These are phyloP conservation scores for Catunica adiposa DNA, from an alignment of 2,329 filamentous ascomycete species.

Conservation along the genomic window DNA sequence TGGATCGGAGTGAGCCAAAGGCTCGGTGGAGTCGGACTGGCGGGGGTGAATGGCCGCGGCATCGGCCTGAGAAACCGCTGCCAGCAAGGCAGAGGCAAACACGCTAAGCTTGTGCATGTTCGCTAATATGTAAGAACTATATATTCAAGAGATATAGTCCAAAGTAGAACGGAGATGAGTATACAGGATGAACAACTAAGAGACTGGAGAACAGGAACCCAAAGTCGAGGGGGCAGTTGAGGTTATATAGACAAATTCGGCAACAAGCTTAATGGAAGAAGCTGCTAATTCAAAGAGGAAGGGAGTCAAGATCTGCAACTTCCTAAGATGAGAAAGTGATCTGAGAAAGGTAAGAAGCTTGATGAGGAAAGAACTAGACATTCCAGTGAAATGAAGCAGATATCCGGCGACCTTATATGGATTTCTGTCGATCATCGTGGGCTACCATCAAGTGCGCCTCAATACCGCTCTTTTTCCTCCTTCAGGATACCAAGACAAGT, in stretches of 20 bases:
- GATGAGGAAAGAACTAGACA: not conserved
- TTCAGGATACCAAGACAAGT: no score
- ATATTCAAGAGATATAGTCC: not conserved
- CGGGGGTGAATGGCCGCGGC: slow-evolving; percentile 1
- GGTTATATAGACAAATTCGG: not conserved
- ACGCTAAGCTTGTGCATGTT: slow-evolving; percentile 12
- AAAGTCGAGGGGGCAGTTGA: not conserved
- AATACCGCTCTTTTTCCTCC: no score
- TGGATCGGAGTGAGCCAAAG: slow-evolving; percentile 33
- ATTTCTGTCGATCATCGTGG: not conserved
- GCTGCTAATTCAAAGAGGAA: not conserved
- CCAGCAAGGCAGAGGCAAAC: slow-evolving; percentile 12
- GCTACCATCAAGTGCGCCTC: not conserved
- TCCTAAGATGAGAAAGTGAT: not conserved
- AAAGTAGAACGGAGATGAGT: not conserved
- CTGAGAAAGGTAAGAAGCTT: not conserved
- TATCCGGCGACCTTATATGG: not conserved
- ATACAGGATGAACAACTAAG: not conserved
- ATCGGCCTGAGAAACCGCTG: slow-evolving; percentile 8
- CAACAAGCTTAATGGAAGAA: not conserved
- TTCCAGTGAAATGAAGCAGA: not conserved
- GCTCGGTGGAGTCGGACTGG: not conserved
- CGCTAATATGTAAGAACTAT: not conserved
- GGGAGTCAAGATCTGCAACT: not conserved
- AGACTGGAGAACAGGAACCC: not conserved